Conservation (phyloP, 2,329 filamentous ascomycete species). For the Venturia pyrina region DNA sequence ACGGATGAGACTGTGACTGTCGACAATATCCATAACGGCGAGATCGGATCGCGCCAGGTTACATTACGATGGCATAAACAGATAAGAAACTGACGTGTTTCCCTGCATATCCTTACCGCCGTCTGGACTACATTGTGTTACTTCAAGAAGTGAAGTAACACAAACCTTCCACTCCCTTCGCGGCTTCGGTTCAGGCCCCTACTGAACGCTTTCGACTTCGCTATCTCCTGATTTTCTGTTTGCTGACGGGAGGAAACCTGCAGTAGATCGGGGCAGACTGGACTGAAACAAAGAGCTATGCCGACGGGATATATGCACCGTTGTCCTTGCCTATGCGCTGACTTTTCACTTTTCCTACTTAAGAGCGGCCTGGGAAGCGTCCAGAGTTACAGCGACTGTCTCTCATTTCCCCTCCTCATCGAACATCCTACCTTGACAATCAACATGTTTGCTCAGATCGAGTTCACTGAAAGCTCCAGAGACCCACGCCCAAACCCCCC, state of each 20-base stretch:
- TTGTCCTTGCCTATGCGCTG: background rate
- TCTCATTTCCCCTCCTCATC: background rate
- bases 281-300: background rate
- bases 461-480: background rate
- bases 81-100: background rate
- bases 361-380: background rate
- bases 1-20: background rate
- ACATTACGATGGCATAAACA: conserved; percentile 1
- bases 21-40: background rate
- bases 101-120: background rate
- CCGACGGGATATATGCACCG: background rate
- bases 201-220: background rate
- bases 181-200: background rate
- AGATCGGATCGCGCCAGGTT: conserved; percentile 1
- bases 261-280: background rate
- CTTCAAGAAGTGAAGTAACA: background rate
- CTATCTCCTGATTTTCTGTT: conserved; percentile 1
- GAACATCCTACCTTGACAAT: background rate
- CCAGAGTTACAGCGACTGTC: background rate
- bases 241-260: background rate
- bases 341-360: background rate
- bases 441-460: background rate
- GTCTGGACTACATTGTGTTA: background rate
- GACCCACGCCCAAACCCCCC: background rate
- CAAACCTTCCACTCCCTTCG: background rate